A percentile compares a stretch with the other conserved stretches of the same genome.
Conservation (phyloP, 441 rosid genomes). For the Sinapis alba region DNA sequence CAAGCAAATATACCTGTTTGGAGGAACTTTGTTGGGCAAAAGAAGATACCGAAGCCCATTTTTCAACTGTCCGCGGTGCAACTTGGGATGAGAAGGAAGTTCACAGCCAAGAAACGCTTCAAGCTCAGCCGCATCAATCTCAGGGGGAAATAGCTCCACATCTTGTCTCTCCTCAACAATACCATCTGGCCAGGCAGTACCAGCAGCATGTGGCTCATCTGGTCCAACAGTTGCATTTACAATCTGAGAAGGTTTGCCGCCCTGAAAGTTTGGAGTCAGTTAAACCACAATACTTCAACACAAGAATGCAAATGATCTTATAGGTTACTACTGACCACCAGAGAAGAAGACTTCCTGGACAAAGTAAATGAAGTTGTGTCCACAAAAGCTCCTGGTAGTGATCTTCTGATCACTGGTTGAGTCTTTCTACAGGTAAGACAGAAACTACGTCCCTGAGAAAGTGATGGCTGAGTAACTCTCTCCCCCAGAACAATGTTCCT, state of each 20-base stretch:
- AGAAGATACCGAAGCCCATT: constrained; percentile 97
- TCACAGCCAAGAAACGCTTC: constrained; percentile 66
- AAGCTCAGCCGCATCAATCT: constrained; percentile 50
- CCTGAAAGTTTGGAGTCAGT: constrained; percentile 41
- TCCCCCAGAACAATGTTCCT: constrained; percentile 47
- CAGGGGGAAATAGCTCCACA: constrained; percentile 56
- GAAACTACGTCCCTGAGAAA: constrained; percentile 46
- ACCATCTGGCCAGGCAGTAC: constrained; percentile 87
- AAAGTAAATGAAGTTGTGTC: constrained; percentile 67
- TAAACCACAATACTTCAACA: constrained; percentile 4
- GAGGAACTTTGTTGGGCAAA: constrained; percentile 96
- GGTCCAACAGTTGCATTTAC: constrained; percentile 87
- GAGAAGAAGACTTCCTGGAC: constrained; percentile 44
- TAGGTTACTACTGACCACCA: constrained; percentile 60
- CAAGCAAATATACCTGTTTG: constrained; percentile 63
- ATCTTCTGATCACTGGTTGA: constrained; percentile 35
- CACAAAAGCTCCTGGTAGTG: constrained; percentile 47
- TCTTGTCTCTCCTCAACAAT: constrained; percentile 71
- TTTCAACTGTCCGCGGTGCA: constrained; percentile 78
- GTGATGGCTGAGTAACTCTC: constrained; percentile 33
- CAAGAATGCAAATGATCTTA: constrained; percentile 4
- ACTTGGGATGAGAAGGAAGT: constrained; percentile 92
- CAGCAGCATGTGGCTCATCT: constrained; percentile 97
- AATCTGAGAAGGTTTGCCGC: constrained; percentile 49
- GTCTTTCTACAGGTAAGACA: constrained; percentile 48